These are phyloP conservation scores for Monosporascus sp. DNA, from an alignment of 2,329 filamentous ascomycete species.

Conservation along the genomic window DNA sequence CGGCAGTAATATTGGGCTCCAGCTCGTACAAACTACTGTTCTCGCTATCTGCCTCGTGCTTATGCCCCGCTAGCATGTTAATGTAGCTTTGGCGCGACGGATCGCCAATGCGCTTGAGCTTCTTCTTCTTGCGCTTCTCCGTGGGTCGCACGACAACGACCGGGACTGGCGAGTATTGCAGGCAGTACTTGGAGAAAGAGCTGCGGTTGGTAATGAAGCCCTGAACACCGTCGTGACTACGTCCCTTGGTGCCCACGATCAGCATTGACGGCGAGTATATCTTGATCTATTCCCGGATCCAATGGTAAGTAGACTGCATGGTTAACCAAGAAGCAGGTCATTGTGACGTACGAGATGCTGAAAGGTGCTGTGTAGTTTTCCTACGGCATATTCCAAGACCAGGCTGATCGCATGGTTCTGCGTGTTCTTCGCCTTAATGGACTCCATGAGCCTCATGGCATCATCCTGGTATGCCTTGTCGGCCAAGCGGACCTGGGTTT, in stretches of 20 bases:
- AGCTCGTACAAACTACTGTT: constrained; percentile 49
- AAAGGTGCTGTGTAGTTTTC: constrained; percentile 86
- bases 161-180: constrained; percentile 88
- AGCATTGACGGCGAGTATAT: constrained; percentile 89
- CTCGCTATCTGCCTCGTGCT: constrained; percentile 55
- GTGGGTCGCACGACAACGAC: constrained; percentile 88
- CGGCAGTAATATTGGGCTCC: constrained; percentile 49
- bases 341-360: constrained; percentile 69
- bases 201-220: constrained; percentile 72
- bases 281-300: constrained; percentile 58
- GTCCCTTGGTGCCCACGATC: constrained; percentile 82
- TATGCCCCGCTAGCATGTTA: constrained; percentile 63
- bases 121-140: constrained; percentile 85
- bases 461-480: constrained; percentile 71
- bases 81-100: constrained; percentile 71
- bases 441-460: constrained; percentile 67
- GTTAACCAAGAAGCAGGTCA: neutral
- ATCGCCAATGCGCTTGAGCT: constrained; percentile 76
- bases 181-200: constrained; percentile 89
- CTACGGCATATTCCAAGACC: constrained; percentile 80
- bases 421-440: constrained; percentile 72
- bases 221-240: constrained; percentile 80
- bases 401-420: constrained; percentile 80
- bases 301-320: neutral
- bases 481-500: constrained; percentile 69